Evolutionary conservation across 2,329 filamentous ascomycete species (phyloP), one percentile per base, ranked within the genome.

Genomic region (Penicillium verrucosum): DNA sequence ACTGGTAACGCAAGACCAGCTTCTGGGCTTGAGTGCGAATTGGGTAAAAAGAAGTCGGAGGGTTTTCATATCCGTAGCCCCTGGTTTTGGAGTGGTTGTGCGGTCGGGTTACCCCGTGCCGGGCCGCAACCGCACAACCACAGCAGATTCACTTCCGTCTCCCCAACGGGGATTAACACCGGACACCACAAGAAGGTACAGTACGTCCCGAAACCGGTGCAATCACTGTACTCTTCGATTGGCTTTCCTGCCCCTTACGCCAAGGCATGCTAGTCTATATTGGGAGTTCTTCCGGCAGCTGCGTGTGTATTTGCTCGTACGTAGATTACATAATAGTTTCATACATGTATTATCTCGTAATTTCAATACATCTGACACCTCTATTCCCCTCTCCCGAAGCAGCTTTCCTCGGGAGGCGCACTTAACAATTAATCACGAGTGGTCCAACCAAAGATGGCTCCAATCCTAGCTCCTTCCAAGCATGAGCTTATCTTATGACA

Each of bases 141-240:
- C 46, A 27, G 29, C 46, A 36, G 45, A 58, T 58, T 54, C 51
- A 58, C 14, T 57, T 51, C 38, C 36, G 47, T 51, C 36, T 49
- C 42, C 54, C 38, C 38, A 18, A 40, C 29, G 21, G 34, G 55
- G 43, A 55, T 60, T 58, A 53, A 53, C 44, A 58, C 55, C 58
- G 55, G 55, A 58, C 36, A 60, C 55, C 58, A 58, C 44, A 55
- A 51, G 51, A 60, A 60, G 55, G 51, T 60, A 54, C n/a, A n/a
- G n/a, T n/a, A n/a, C n/a, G n/a, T n/a, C n/a, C n/a, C n/a, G n/a
- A n/a, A n/a, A n/a, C n/a, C n/a, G n/a, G n/a, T n/a, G n/a, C n/a
- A n/a, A n/a, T n/a, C n/a, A n/a, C n/a, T n/a, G n/a, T n/a, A n/a
- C n/a, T n/a, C n/a, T n/a, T n/a, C n/a, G n/a, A n/a, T n/a, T n/a